Percentiles rank a stretch among this genome's conserved stretches.
phyloP scores from a whole-genome alignment of 352 stramenopile species.

The Phytophthora crassamura region DNA sequence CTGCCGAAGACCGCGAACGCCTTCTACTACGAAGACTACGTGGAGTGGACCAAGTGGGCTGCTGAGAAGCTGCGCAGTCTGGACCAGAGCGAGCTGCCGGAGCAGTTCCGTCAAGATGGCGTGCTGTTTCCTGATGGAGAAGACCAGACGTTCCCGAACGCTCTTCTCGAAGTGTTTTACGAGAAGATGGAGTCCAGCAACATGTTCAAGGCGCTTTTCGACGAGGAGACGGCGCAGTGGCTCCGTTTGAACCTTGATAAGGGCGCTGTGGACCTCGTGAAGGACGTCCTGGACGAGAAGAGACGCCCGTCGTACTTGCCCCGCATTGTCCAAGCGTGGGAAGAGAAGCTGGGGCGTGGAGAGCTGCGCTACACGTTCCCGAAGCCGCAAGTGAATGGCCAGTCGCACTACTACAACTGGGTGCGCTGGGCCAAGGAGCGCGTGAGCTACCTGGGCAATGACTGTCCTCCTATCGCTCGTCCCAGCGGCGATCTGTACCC shows the following conservation, averaged over 20 bases:
- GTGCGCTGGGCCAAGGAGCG: constrained; percentile 84
- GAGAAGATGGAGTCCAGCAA: constrained; percentile 50
- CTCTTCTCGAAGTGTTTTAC: constrained; percentile 69
- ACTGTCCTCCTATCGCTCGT: constrained; percentile 52
- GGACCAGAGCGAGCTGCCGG: constrained; percentile 45
- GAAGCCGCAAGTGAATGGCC: constrained; percentile 57
- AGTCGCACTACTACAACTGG: constrained; percentile 80
- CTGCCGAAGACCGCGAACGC: constrained; percentile 54
- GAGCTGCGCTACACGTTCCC: constrained; percentile 75
- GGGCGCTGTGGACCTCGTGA: constrained; percentile 53
- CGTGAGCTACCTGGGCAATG: constrained; percentile 59
- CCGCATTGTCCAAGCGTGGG: constrained; percentile 62
- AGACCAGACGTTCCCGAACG: constrained; percentile 67
- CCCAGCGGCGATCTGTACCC: constrained; percentile 63
- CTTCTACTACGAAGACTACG: constrained; percentile 64
- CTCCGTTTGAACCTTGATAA: constrained; percentile 72
- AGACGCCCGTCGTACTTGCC: constrained; percentile 63
- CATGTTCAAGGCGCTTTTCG: constrained; percentile 60
- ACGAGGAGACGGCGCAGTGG: constrained; percentile 66
- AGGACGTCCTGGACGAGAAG: constrained; percentile 29
- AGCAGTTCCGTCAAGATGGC: constrained; percentile 61
- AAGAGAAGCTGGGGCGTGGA: constrained; percentile 55
- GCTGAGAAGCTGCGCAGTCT: constrained; percentile 47
- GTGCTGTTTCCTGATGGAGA: constrained; percentile 60
- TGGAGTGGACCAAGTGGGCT: constrained; percentile 64